A percentile compares a stretch with the other conserved stretches of the same genome.
phyloP scores from a whole-genome alignment of 352 stramenopile genomes.

The Pythium brassicae region DNA sequence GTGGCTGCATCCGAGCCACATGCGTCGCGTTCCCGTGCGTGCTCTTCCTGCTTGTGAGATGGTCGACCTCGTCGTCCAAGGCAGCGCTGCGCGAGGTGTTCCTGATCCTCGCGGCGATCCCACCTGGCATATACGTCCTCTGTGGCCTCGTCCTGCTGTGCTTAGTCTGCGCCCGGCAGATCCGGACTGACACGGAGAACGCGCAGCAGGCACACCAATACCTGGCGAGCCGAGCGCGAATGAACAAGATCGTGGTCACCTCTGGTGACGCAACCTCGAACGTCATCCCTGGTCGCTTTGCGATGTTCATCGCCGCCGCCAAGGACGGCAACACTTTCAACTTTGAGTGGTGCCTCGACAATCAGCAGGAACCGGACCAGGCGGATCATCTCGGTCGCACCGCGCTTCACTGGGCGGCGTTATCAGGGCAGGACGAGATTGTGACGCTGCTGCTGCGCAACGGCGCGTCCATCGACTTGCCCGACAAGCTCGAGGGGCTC shows the following conservation, averaged over 20 bases:
- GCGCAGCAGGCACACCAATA: conserved; percentile 58
- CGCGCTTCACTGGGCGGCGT: conserved; percentile 61
- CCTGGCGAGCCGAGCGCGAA: conserved; percentile 26
- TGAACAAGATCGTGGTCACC: conserved; percentile 56
- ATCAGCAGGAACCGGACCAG: conserved; percentile 57
- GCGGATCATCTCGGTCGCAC: conserved; percentile 55
- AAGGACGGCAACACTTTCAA: conserved; percentile 38
- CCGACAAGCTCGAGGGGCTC: conserved; percentile 49
- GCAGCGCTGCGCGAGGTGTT: conserved; percentile 23
- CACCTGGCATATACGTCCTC: conserved; percentile 33
- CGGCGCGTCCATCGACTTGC: conserved; percentile 59
- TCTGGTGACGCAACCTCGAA: conserved; percentile 21
- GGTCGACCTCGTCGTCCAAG: conserved; percentile 26
- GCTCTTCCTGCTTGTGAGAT: conserved; percentile 50
- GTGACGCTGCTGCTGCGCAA: conserved; percentile 57
- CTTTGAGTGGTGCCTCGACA: conserved; percentile 53
- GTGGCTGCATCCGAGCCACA: conserved; percentile 42
- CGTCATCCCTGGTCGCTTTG: conserved; percentile 44
- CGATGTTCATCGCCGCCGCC: conserved; percentile 60
- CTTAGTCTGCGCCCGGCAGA: conserved; percentile 50
- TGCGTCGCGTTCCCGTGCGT: conserved; percentile 54
- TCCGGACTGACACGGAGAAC: conserved; percentile 48
- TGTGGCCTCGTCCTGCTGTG: conserved; percentile 27
- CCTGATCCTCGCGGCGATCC: conserved; percentile 42
- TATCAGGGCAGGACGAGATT: conserved; percentile 55